phyloP scores from a whole-genome alignment of 169 alveolate species.

The Plasmodium vivax region DNA sequence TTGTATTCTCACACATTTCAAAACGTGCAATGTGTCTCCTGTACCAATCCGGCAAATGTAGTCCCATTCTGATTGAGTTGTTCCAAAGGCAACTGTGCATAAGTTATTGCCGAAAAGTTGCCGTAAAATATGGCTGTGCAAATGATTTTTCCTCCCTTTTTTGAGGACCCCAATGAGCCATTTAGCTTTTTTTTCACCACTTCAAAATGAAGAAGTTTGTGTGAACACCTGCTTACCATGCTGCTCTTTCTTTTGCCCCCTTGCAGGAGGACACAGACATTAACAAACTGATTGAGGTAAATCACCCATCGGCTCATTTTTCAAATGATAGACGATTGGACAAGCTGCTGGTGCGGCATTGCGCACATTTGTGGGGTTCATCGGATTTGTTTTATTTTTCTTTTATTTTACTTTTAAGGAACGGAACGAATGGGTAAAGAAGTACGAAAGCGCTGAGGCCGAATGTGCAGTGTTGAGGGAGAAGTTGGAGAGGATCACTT shows the following conservation, averaged over 20 bases:
- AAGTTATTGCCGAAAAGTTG: neutral
- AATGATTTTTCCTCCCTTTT: neutral
- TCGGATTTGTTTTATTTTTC: neutral
- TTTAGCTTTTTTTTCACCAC: neutral
- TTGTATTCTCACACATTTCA: neutral
- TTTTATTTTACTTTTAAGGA: neutral
- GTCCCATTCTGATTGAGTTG: neutral
- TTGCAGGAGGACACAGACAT: constrained; percentile 31
- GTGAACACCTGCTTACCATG: neutral
- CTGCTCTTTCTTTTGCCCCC: neutral
- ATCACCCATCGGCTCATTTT: neutral
- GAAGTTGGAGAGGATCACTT: constrained; percentile 7
- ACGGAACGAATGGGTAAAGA: constrained; percentile 60
- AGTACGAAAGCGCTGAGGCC: constrained; percentile 20
- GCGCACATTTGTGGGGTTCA: neutral
- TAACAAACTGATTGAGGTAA: constrained; percentile 36
- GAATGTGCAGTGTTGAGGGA: constrained; percentile 15
- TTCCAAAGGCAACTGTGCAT: neutral
- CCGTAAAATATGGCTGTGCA: neutral
- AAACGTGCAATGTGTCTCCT: neutral
- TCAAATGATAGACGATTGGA: neutral
- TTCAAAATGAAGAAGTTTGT: neutral
- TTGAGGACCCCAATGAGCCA: neutral
- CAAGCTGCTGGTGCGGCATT: neutral
- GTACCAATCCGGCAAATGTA: neutral